Conservation (phyloP, 78 protist species). For the Andalucia godoyi region DNA sequence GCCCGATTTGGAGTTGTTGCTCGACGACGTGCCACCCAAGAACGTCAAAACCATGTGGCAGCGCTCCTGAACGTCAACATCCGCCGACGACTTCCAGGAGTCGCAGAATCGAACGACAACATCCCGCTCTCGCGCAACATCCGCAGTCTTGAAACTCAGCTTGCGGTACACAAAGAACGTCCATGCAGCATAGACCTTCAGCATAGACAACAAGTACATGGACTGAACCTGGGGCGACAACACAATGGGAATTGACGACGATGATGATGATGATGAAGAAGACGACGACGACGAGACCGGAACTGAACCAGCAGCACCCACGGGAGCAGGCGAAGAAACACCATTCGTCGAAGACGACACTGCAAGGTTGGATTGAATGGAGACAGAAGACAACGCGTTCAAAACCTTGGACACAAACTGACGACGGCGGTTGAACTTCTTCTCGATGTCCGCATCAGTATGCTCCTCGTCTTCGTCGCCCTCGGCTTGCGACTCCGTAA, state of each 20-base stretch:
- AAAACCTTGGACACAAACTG: no score
- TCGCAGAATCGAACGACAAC: not conserved
- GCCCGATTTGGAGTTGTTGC: not conserved
- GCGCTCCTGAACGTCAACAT: slow-evolving; percentile 81
- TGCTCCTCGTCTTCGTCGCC: slow-evolving; percentile 57
- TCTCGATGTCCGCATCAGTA: slow-evolving; percentile 41
- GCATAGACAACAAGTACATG: not conserved
- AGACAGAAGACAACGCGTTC: no score
- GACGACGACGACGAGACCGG: no score
- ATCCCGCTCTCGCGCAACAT: not conserved
- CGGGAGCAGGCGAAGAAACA: no score
- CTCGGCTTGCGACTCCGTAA: slow-evolving; percentile 64
- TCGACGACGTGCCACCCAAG: not conserved
- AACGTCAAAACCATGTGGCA: not conserved
- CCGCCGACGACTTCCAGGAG: not conserved
- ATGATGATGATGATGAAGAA: no score
- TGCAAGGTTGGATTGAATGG: no score
- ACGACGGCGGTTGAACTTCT: not conserved
- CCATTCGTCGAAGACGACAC: no score
- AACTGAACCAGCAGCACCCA: no score
- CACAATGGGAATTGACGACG: no score
- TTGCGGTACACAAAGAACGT: not conserved
- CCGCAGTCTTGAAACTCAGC: not conserved
- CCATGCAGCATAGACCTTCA: not conserved
- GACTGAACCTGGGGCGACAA: not conserved